These are phyloP conservation scores for Pichia thaimueangensis DNA, from an alignment of 805 yeast genomes.

Conservation along the genomic window DNA sequence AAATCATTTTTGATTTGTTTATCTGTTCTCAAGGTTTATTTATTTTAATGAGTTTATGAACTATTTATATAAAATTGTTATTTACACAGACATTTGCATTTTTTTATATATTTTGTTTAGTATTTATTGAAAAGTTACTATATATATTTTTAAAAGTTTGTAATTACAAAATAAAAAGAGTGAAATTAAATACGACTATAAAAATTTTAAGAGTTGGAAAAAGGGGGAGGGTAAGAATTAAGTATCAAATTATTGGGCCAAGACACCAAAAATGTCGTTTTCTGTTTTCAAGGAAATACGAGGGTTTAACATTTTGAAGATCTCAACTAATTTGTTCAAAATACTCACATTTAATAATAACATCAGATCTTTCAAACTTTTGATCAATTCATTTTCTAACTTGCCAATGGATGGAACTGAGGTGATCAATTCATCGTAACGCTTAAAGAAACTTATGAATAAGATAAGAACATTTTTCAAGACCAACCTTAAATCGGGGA, in stretches of 20 bases:
- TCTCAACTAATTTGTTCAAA: conserved; percentile 24
- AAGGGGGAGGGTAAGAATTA: too few relatives aligned
- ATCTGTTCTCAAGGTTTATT: too few relatives aligned
- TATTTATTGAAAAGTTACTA: too few relatives aligned
- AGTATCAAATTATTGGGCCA: background rate
- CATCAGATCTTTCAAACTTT: conserved; percentile 16
- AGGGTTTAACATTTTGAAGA: conserved; percentile 23
- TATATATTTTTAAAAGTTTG: too few relatives aligned
- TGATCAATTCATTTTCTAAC: background rate
- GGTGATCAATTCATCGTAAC: conserved; percentile 4
- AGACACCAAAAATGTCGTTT: conserved; percentile 2
- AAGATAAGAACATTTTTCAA: conserved; percentile 26
- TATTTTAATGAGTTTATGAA: background rate
- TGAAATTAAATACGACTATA: background rate
- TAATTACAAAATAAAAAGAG: too few relatives aligned
- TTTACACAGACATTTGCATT: too few relatives aligned
- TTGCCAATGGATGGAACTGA: background rate
- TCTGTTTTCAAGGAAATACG: conserved; percentile 12
- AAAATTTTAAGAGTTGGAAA: too few relatives aligned
- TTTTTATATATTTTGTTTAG: too few relatives aligned
- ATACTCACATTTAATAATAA: conserved; percentile 26
- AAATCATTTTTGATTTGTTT: too few relatives aligned
- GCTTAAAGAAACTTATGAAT: conserved; percentile 20
- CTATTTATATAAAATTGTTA: too few relatives aligned
- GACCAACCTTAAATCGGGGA: conserved; percentile 26